Evolutionary conservation across 441 rosid species (phyloP).

Genomic region (Eruca vesicaria): DNA sequence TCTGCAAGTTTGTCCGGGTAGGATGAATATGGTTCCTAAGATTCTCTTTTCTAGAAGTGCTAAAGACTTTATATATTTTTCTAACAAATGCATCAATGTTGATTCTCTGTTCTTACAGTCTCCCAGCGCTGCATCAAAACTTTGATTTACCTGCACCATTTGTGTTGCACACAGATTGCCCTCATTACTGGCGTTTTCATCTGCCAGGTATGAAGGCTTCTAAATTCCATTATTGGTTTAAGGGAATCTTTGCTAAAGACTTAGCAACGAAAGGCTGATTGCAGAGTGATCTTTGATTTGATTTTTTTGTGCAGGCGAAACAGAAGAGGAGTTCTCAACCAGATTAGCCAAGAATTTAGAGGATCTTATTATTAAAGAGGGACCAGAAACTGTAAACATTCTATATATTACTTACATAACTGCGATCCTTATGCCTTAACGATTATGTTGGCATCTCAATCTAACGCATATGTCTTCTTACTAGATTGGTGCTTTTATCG

Average conservation of each 20-base stretch:
- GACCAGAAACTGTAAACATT: conserved; percentile 83
- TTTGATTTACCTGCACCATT: conserved; percentile 98
- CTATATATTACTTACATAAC: background rate
- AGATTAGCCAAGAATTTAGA: conserved; percentile 90
- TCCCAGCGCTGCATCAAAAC: conserved; percentile 86
- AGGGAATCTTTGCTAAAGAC: background rate
- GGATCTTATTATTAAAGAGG: conserved; percentile 88
- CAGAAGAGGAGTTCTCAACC: conserved; percentile 93
- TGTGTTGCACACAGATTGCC: conserved; percentile 92
- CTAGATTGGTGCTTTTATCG: conserved; percentile 98
- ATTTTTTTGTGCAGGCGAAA: conserved; percentile 57
- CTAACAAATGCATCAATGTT: background rate
- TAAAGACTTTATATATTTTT: background rate
- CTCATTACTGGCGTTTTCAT: conserved; percentile 98
- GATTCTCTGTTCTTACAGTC: conserved; percentile 40
- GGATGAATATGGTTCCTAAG: background rate
- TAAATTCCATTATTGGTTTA: background rate
- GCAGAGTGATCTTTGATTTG: background rate
- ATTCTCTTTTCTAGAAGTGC: background rate
- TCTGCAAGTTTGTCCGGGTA: conserved; percentile 98
- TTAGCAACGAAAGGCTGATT: background rate
- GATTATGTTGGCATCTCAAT: conserved; percentile 22
- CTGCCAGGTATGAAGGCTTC: conserved; percentile 60
- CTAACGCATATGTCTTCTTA: conserved; percentile 8
- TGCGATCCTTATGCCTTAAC: background rate